Evolutionary conservation across 2,329 filamentous ascomycete species (phyloP).

Genomic region (Verticillium klebahnii): DNA sequence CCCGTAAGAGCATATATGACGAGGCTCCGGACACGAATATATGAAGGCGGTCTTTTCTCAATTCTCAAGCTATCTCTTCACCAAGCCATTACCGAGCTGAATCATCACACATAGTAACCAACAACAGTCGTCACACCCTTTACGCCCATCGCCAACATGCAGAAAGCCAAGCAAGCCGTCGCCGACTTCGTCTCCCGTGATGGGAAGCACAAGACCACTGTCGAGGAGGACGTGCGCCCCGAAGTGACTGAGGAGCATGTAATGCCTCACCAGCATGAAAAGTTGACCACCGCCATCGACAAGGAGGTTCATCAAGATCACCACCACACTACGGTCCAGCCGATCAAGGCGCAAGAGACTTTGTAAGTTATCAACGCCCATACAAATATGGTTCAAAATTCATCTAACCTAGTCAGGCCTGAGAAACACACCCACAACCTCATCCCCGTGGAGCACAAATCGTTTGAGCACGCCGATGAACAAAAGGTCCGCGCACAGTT

Average conservation of each 20-base stretch:
- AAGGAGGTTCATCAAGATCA: constrained; percentile 69
- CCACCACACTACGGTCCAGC: constrained; percentile 66
- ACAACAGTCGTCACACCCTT: not conserved
- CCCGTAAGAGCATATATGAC: not conserved
- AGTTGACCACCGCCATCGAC: constrained; percentile 59
- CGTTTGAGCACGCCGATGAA: constrained; percentile 56
- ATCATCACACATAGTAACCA: not conserved
- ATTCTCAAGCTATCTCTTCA: not conserved
- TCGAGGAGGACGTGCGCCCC: constrained; percentile 60
- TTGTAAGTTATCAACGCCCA: constrained; percentile 33
- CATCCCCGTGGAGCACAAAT: constrained; percentile 53
- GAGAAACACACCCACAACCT: constrained; percentile 61
- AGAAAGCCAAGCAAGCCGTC: constrained; percentile 61
- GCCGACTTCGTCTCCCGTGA: constrained; percentile 55
- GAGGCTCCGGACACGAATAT: not conserved
- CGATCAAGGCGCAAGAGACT: constrained; percentile 36
- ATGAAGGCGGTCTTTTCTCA: no score
- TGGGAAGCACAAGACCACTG: constrained; percentile 65
- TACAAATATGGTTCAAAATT: constrained; percentile 16
- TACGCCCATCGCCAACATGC: constrained; percentile 38
- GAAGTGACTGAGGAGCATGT: constrained; percentile 58
- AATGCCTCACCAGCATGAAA: constrained; percentile 55
- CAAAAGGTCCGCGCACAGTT: constrained; percentile 40
- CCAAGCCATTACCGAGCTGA: not conserved
- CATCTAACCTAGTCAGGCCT: constrained; percentile 27